These are phyloP conservation scores for Tolypocladium tundrense DNA, from an alignment of 2,329 filamentous ascomycete species.

Conservation along the genomic window DNA sequence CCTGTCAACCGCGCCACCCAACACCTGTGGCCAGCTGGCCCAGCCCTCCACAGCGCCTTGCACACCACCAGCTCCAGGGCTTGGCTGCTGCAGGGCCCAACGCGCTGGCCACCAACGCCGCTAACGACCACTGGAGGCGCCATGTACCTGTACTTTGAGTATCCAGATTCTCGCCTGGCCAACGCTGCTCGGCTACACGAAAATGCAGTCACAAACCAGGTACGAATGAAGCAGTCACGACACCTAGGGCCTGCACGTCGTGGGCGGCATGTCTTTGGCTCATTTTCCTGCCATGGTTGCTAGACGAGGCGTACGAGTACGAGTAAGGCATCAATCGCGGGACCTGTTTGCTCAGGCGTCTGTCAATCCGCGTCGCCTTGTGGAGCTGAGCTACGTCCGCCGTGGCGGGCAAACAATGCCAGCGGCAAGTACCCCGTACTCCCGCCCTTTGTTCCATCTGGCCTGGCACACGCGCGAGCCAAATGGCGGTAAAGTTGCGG, in stretches of 20 bases:
- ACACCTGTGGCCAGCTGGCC: background rate
- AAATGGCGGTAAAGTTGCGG: background rate
- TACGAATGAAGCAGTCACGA: background rate
- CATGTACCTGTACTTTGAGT: background rate
- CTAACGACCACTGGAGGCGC: background rate
- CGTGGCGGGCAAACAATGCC: background rate
- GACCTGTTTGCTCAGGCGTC: background rate
- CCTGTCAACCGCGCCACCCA: constrained; percentile 3
- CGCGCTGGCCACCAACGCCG: background rate
- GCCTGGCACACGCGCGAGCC: background rate
- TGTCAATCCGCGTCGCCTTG: background rate
- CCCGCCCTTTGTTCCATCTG: background rate
- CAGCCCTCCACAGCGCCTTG: background rate
- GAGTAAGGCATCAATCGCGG: background rate
- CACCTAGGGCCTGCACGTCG: background rate
- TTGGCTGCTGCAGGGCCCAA: background rate
- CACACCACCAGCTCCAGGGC: background rate
- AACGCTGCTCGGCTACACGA: background rate
- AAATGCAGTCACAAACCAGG: background rate
- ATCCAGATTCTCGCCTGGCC: too few species aligned
- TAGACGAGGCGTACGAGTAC: too few species aligned
- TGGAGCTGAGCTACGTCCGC: background rate
- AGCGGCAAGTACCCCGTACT: background rate
- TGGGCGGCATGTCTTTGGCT: background rate
- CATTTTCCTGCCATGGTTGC: background rate